These are phyloP conservation scores for Rhizopogon salebrosus DNA, from an alignment of 768 basidiomycete genomes.

Conservation along the genomic window DNA sequence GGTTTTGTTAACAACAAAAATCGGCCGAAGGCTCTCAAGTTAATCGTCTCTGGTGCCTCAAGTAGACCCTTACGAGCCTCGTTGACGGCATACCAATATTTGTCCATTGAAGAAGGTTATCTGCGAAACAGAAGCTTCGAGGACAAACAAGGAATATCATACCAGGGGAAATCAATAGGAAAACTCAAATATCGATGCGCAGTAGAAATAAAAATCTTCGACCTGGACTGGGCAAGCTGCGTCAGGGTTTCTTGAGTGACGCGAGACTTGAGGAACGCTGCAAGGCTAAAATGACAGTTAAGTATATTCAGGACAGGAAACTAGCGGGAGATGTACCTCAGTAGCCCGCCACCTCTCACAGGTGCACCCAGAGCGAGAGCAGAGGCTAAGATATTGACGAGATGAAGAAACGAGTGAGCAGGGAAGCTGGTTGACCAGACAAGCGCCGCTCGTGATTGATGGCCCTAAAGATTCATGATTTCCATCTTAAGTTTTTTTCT, in stretches of 20 bases:
- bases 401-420: not conserved
- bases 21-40: not conserved
- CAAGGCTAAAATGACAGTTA: constrained; percentile 26
- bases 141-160: not conserved
- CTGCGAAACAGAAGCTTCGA: no score
- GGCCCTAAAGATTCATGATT: not conserved
- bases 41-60: no score
- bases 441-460: constrained; percentile 1
- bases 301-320: constrained; percentile 4
- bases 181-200: not conserved
- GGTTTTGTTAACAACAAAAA: not conserved
- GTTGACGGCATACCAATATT: not conserved
- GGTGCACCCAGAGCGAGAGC: constrained; percentile 13
- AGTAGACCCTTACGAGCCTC: no score
- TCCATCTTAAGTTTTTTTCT: not conserved
- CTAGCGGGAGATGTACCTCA: constrained; percentile 9
- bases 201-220: no score
- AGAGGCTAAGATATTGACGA: constrained; percentile 11
- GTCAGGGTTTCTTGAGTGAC: not conserved
- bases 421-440: constrained; percentile 1
- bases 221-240: no score
- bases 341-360: constrained; percentile 5
- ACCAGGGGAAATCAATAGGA: not conserved
- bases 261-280: constrained; percentile 20
- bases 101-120: not conserved